Evolutionary conservation across 345 rosid genomes (phyloP).

Genomic region (Gynandropsis gynandra): DNA sequence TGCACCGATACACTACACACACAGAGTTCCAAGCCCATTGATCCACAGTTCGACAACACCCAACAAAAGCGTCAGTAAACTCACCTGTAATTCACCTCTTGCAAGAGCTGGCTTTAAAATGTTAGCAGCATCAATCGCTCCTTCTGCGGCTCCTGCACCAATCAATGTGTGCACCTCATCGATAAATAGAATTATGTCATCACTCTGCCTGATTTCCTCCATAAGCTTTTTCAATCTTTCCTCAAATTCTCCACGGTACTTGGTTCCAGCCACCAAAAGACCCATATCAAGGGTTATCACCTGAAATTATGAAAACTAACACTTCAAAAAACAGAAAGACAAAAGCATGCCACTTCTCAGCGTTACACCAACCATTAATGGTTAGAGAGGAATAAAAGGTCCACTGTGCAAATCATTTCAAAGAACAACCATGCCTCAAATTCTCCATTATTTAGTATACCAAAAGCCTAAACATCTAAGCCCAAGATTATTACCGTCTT

Average conservation of each 20-base stretch:
- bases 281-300: slow-evolving; percentile 99
- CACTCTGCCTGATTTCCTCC: slow-evolving; percentile 99
- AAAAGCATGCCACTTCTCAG: not conserved
- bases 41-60: slow-evolving; percentile 4
- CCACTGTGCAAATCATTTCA: too few relatives aligned
- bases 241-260: slow-evolving; percentile 96
- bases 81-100: slow-evolving; percentile 99
- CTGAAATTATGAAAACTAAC: slow-evolving; percentile 25
- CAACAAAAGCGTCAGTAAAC: not conserved
- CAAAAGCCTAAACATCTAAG: not conserved
- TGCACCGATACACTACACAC: slow-evolving; percentile 93
- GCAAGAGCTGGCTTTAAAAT: slow-evolving; percentile 99
- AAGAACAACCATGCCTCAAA: not conserved
- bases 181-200: slow-evolving; percentile 90
- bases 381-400: too few relatives aligned
- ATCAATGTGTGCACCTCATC: slow-evolving; percentile 98
- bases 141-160: slow-evolving; percentile 99
- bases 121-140: slow-evolving; percentile 99
- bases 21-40: not conserved
- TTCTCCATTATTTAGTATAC: not conserved
- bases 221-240: slow-evolving; percentile 96
- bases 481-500: slow-evolving; percentile 54
- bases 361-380: too few relatives aligned
- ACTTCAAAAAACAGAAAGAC: not conserved
- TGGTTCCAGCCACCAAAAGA: slow-evolving; percentile 98